Evolutionary conservation across 306 rosid species (phyloP).

Genomic region (Ormosia semicastrata): DNA sequence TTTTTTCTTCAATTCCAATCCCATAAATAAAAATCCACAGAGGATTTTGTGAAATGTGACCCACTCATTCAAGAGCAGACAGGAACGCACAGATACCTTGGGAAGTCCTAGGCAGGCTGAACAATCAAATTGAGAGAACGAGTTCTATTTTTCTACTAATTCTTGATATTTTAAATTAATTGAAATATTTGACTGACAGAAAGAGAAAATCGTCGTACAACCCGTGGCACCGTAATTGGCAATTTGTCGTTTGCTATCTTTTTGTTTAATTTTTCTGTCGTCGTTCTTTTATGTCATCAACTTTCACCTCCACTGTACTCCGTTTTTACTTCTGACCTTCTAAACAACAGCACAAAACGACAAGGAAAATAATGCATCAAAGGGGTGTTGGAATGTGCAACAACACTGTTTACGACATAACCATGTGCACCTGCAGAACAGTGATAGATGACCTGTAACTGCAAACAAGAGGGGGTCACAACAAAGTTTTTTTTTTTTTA

Average conservation of each 20-base stretch:
- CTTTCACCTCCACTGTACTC: background rate
- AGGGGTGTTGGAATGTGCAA: background rate
- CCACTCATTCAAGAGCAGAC: background rate
- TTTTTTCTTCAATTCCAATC: background rate
- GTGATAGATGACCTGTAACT: background rate
- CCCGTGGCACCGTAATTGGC: conserved; percentile 10
- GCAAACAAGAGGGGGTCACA: background rate
- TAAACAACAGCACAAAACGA: background rate
- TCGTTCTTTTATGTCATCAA: conserved; percentile 16
- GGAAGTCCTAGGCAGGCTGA: background rate
- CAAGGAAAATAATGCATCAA: conserved; percentile 22
- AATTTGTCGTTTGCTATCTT: conserved; percentile 25
- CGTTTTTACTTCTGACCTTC: background rate
- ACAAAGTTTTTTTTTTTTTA: no score
- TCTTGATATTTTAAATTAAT: background rate
- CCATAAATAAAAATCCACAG: background rate
- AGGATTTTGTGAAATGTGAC: background rate
- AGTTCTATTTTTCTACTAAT: background rate
- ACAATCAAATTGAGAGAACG: background rate
- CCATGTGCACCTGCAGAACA: background rate
- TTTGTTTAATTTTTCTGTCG: background rate
- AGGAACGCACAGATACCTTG: background rate
- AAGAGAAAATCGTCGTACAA: background rate
- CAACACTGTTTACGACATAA: background rate
- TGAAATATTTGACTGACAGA: conserved; percentile 9